Conservation (phyloP, 1,139 yeast genomes). For the Lodderomyces metapsilosis region DNA sequence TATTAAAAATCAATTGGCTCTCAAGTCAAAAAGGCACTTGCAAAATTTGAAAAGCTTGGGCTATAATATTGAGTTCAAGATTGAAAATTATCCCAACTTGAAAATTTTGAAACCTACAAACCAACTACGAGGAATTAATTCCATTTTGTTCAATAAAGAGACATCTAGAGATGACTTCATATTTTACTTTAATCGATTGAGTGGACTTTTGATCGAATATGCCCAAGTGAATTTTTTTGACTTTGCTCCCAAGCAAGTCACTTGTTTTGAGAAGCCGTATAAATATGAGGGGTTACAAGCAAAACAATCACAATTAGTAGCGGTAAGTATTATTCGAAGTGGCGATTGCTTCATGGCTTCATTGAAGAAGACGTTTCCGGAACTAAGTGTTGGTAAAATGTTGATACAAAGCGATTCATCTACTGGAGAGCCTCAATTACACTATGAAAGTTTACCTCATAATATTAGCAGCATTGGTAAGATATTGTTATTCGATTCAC, state of each 20-base stretch:
- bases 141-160: slow-evolving; percentile 57
- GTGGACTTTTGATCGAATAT: slow-evolving; percentile 62
- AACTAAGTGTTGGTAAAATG: slow-evolving; percentile 74
- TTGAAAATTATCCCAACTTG: slow-evolving; percentile 25
- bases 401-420: slow-evolving; percentile 82
- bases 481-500: slow-evolving; percentile 79
- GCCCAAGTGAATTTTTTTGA: slow-evolving; percentile 59
- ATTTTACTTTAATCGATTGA: slow-evolving; percentile 80
- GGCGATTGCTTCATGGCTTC: slow-evolving; percentile 91
- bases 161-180: slow-evolving; percentile 75
- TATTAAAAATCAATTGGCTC: slow-evolving; percentile 65
- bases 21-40: slow-evolving; percentile 68
- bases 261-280: slow-evolving; percentile 47
- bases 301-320: slow-evolving; percentile 50
- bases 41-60: slow-evolving; percentile 58
- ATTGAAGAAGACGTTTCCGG: slow-evolving; percentile 72
- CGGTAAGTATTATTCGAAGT: slow-evolving; percentile 80
- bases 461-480: slow-evolving; percentile 26
- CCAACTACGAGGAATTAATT: slow-evolving; percentile 71
- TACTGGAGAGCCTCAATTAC: slow-evolving; percentile 93
- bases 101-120: slow-evolving; percentile 54
- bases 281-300: slow-evolving; percentile 39
- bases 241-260: slow-evolving; percentile 22
- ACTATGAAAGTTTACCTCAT: slow-evolving; percentile 59
- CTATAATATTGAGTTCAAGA: slow-evolving; percentile 26